phyloP scores from a whole-genome alignment of 371 early-diverging fungal species.

The Apophysomyces sp. region DNA sequence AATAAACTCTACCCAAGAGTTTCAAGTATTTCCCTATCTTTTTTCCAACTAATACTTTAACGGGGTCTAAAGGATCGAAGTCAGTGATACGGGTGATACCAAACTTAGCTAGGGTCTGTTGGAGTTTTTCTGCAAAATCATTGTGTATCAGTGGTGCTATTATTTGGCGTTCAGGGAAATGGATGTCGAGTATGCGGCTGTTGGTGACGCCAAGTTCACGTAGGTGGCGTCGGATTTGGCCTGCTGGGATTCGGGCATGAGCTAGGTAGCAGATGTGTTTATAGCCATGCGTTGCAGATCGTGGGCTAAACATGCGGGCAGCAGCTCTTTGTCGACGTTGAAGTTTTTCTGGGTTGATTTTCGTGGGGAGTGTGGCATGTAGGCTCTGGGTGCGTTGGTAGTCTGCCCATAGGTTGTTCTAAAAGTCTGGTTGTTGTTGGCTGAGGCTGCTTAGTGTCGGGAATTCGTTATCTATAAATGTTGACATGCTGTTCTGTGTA shows the following conservation, averaged over 20 bases:
- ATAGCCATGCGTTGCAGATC: not conserved
- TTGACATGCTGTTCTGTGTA: too few relatives aligned
- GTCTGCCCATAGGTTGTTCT: not conserved
- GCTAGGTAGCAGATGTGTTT: not conserved
- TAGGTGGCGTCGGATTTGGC: not conserved
- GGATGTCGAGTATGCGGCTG: conserved; percentile 1
- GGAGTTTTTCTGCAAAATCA: not conserved
- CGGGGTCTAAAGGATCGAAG: conserved; percentile 9
- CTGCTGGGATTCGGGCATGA: not conserved
- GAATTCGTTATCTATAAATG: too few relatives aligned
- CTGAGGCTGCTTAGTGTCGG: too few relatives aligned
- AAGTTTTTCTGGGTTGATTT: conserved; percentile 5
- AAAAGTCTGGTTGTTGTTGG: too few relatives aligned
- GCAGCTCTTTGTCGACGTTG: not conserved
- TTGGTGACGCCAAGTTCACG: not conserved
- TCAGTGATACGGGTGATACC: not conserved
- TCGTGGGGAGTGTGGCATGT: not conserved
- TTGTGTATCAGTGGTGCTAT: conserved; percentile 7
- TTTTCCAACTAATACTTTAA: too few relatives aligned
- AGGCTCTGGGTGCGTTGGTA: not conserved
- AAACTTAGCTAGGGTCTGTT: not conserved
- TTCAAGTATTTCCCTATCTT: too few relatives aligned
- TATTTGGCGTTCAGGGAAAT: conserved; percentile 2
- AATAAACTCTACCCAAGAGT: too few relatives aligned
- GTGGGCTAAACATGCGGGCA: not conserved